Conservation (phyloP, 345 rosid species). For the Syzygium jambos region DNA sequence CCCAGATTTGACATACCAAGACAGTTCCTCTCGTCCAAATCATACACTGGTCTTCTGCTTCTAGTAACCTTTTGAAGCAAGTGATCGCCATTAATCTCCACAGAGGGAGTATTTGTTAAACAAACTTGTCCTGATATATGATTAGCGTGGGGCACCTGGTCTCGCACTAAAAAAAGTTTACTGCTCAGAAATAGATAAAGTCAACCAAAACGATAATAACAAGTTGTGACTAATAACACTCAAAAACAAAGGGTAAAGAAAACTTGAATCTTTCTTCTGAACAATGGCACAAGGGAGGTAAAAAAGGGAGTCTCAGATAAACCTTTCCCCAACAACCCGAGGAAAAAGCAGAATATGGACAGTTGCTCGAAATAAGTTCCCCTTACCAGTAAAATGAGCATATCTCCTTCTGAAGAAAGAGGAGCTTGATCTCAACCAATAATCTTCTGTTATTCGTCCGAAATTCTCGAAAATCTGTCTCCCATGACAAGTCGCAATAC, state of each 20-base stretch:
- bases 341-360: neutral
- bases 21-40: constrained; percentile 14
- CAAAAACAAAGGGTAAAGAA: neutral
- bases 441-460: constrained; percentile 58
- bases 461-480: constrained; percentile 74
- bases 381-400: constrained; percentile 39
- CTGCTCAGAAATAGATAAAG: constrained; percentile 25
- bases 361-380: constrained; percentile 5
- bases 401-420: constrained; percentile 24
- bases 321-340: neutral
- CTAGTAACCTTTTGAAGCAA: constrained; percentile 17
- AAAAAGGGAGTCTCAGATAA: neutral
- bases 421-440: constrained; percentile 48
- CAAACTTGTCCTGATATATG: constrained; percentile 31
- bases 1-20: neutral
- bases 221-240: neutral
- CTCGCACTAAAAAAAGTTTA: constrained; percentile 59
- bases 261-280: neutral
- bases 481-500: constrained; percentile 81
- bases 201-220: neutral
- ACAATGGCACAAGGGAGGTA: neutral
- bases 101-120: constrained; percentile 14
- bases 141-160: constrained; percentile 58
- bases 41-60: constrained; percentile 8
- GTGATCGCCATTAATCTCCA: constrained; percentile 14